A percentile compares a stretch with the other conserved stretches of the same genome.
Evolutionary conservation across 2,329 filamentous ascomycete genomes (phyloP).

Genomic region (Didymella lethalis): DNA sequence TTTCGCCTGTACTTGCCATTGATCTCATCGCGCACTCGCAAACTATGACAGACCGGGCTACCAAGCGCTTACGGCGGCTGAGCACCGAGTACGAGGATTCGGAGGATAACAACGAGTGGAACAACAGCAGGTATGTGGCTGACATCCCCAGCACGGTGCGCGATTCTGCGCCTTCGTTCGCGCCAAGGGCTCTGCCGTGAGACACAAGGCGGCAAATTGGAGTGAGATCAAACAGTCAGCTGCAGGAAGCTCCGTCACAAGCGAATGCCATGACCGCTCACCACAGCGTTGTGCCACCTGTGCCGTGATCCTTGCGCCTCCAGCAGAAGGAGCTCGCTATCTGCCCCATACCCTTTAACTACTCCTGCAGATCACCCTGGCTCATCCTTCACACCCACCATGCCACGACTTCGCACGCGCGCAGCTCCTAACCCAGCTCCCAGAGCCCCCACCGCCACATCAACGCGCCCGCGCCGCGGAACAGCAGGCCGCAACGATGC

Average conservation of each 20-base stretch:
- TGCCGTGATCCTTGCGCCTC: constrained; percentile 29
- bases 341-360: constrained; percentile 25
- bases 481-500: constrained; percentile 41
- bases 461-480: constrained; percentile 50
- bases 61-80: constrained; percentile 52
- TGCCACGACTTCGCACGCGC: constrained; percentile 51
- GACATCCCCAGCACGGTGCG: constrained; percentile 30
- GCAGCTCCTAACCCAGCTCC: constrained; percentile 43
- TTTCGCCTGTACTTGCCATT: neutral
- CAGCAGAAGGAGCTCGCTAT: constrained; percentile 20
- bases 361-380: neutral
- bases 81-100: constrained; percentile 52
- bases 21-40: neutral
- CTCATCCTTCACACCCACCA: constrained; percentile 29
- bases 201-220: constrained; percentile 25
- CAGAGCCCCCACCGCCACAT: constrained; percentile 48
- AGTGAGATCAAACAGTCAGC: constrained; percentile 20
- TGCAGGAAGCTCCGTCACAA: constrained; percentile 16
- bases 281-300: constrained; percentile 32
- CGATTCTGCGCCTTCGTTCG: constrained; percentile 23
- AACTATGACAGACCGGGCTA: constrained; percentile 43
- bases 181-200: constrained; percentile 32
- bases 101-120: constrained; percentile 34
- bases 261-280: constrained; percentile 29
- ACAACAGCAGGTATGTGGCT: constrained; percentile 45